phyloP scores from a whole-genome alignment of 345 rosid species.

The Pugionium cornutum region DNA sequence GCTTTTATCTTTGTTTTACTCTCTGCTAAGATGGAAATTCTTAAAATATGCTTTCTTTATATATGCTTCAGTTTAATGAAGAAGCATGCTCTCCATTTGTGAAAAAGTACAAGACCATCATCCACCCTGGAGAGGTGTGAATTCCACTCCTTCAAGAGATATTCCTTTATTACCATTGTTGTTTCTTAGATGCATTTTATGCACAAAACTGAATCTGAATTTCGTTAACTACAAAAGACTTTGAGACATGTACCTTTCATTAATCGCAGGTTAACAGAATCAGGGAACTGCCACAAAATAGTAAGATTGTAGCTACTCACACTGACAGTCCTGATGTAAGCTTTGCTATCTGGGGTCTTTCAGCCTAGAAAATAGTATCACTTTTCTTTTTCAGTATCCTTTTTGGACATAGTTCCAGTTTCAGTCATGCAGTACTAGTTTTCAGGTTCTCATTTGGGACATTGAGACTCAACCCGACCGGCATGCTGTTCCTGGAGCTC shows the following conservation, averaged over 20 bases:
- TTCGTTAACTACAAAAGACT: not conserved
- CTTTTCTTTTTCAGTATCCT: not conserved
- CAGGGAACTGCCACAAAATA: constrained; percentile 87
- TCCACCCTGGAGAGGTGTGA: constrained; percentile 60
- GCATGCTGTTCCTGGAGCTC: constrained; percentile 87
- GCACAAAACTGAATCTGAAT: not conserved
- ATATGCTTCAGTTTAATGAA: no score
- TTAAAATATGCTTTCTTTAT: no score
- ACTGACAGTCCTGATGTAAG: constrained; percentile 88
- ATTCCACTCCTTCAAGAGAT: constrained; percentile 4
- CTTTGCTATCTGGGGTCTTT: not conserved
- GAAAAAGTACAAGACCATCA: constrained; percentile 63
- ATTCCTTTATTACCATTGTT: not conserved
- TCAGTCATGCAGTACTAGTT: constrained; percentile 27
- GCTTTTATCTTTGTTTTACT: constrained; percentile 1
- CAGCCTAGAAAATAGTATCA: not conserved
- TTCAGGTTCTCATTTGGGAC: constrained; percentile 52
- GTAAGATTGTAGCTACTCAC: constrained; percentile 32
- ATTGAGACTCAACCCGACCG: no score
- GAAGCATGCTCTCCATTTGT: constrained; percentile 81
- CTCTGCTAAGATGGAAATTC: not conserved
- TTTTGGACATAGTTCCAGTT: constrained; percentile 10
- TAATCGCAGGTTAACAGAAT: constrained; percentile 82
- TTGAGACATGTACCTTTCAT: not conserved
- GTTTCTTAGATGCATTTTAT: not conserved